These are phyloP conservation scores for Musa balbisiana DNA, from an alignment of 202 grass and related monocot genomes.

Conservation along the genomic window DNA sequence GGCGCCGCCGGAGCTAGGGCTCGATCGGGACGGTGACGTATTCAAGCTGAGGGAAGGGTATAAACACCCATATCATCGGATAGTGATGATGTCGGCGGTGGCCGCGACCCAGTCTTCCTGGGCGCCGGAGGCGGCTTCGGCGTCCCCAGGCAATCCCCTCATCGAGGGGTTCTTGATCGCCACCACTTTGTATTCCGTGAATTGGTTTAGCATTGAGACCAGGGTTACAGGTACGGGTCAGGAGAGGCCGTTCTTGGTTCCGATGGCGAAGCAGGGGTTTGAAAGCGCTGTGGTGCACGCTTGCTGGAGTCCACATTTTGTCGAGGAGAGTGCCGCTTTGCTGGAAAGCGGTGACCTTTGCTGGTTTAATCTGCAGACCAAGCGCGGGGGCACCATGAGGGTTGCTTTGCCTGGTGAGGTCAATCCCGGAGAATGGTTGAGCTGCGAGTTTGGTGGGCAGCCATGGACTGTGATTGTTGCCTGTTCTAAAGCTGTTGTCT, in stretches of 20 bases:
- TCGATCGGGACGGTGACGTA: conserved; percentile 23
- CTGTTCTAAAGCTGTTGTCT: conserved; percentile 35
- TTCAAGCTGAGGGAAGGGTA: conserved; percentile 54
- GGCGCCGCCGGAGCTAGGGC: background rate
- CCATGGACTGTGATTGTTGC: conserved; percentile 59
- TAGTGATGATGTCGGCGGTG: conserved; percentile 37
- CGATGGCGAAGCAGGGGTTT: conserved; percentile 49
- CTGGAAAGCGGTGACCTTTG: conserved; percentile 62
- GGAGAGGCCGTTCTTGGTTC: conserved; percentile 30
- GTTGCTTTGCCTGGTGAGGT: conserved; percentile 29
- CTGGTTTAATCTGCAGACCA: conserved; percentile 59
- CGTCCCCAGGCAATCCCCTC: background rate
- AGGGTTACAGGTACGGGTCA: conserved; percentile 7
- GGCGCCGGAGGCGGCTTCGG: background rate
- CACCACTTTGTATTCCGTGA: conserved; percentile 59
- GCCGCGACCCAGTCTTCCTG: conserved; percentile 14
- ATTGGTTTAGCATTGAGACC: conserved; percentile 63
- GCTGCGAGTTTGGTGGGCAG: conserved; percentile 61
- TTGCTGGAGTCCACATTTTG: conserved; percentile 67
- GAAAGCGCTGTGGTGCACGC: conserved; percentile 42
- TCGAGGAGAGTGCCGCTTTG: conserved; percentile 38
- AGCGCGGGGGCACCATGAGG: conserved; percentile 35
- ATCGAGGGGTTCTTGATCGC: conserved; percentile 59
- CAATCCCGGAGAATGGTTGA: conserved; percentile 42
- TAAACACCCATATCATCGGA: conserved; percentile 45